Evolutionary conservation across 345 rosid genomes (phyloP).

Genomic region (Laguncularia racemosa): DNA sequence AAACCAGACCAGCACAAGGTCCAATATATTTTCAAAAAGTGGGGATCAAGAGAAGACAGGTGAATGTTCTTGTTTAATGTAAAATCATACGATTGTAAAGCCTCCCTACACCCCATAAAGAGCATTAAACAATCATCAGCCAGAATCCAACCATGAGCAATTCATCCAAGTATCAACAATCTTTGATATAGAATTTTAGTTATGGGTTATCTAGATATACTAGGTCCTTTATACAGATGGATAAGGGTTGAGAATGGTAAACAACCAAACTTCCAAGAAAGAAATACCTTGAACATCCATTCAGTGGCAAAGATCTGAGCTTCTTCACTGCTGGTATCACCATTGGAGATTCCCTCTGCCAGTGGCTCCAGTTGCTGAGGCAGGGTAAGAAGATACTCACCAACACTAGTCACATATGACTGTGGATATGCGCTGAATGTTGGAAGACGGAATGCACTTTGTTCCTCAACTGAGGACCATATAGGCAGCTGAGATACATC

Average conservation of each 20-base stretch:
- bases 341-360: constrained; percentile 85
- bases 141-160: too few species aligned
- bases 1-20: too few species aligned
- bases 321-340: constrained; percentile 71
- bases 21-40: too few species aligned
- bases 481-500: constrained; percentile 76
- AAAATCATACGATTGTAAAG: too few species aligned
- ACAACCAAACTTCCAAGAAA: neutral
- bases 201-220: neutral
- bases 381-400: constrained; percentile 95
- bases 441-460: constrained; percentile 71
- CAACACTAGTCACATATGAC: constrained; percentile 78
- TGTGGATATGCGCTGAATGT: constrained; percentile 95
- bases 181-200: too few species aligned
- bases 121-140: too few species aligned
- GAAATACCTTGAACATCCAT: constrained; percentile 97
- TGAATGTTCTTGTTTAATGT: too few species aligned
- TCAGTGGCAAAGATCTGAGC: constrained; percentile 94
- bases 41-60: too few species aligned
- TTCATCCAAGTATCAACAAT: too few species aligned
- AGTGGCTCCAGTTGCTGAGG: constrained; percentile 98
- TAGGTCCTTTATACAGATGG: neutral
- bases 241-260: neutral
- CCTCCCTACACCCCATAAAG: too few species aligned
- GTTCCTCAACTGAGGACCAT: constrained; percentile 91